Percentiles rank a stretch among this genome's conserved stretches.
phyloP scores from a whole-genome alignment of 441 rosid species.

The Manihot esculenta region DNA sequence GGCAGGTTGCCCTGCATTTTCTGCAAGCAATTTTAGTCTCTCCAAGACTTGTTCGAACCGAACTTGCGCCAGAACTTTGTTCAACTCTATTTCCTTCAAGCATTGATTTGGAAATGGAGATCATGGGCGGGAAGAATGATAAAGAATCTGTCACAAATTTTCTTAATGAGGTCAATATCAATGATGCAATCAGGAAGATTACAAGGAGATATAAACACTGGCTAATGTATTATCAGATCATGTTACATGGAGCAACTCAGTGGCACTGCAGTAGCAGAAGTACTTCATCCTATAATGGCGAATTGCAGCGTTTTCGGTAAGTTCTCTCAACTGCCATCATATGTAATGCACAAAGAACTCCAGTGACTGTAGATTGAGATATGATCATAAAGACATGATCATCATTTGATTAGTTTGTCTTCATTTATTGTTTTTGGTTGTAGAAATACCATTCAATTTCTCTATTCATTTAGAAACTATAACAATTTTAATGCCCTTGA shows the following conservation, averaged over 20 bases:
- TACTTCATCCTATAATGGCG: conserved; percentile 16
- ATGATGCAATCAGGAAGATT: conserved; percentile 44
- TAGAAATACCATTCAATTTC: not conserved
- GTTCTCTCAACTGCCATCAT: conserved; percentile 12
- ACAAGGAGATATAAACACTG: conserved; percentile 66
- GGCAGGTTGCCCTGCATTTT: conserved; percentile 77
- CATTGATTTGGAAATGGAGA: conserved; percentile 14
- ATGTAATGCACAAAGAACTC: not conserved
- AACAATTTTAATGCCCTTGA: not conserved
- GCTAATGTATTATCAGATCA: conserved; percentile 72
- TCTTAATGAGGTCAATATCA: conserved; percentile 13
- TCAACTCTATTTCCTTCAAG: conserved; percentile 40
- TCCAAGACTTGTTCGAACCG: conserved; percentile 46
- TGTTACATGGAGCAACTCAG: conserved; percentile 48
- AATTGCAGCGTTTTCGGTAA: conserved; percentile 34
- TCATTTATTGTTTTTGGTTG: no score
- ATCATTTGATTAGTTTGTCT: not conserved
- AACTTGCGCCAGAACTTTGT: conserved; percentile 58
- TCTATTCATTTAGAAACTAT: not conserved
- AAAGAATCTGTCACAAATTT: conserved; percentile 15
- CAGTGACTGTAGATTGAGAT: not conserved
- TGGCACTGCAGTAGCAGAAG: conserved; percentile 28
- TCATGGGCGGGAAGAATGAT: conserved; percentile 8
- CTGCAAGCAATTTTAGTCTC: conserved; percentile 69
- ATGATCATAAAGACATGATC: no score